Conservation (phyloP, 176 grass and related monocot species). For the Raddia guianensis region DNA sequence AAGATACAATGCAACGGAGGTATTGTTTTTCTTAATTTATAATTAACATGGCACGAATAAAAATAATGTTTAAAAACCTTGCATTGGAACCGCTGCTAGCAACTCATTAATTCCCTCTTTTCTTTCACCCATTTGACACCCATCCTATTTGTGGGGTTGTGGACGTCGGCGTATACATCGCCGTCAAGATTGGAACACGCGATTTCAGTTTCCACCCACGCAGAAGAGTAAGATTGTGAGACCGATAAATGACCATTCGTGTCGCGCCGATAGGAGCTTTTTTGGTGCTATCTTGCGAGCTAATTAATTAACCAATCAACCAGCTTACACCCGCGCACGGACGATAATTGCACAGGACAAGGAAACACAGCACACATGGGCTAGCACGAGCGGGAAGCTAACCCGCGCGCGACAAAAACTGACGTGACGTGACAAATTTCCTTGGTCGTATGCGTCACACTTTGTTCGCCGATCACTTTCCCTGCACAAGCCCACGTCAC, state of each 20-base stretch:
- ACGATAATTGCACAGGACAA: background rate
- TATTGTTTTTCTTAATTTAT: too few species aligned
- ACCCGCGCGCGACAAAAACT: too few species aligned
- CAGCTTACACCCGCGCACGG: background rate
- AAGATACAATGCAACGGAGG: too few species aligned
- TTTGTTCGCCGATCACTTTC: slow-evolving; percentile 43
- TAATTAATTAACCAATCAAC: background rate
- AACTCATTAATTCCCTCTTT: too few species aligned
- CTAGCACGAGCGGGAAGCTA: background rate
- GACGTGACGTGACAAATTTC: background rate
- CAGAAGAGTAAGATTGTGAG: background rate
- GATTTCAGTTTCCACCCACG: background rate
- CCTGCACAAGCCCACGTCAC: background rate
- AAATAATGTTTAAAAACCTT: too few species aligned
- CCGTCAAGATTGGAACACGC: background rate
- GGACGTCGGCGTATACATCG: background rate
- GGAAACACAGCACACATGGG: background rate
- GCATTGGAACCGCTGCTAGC: too few species aligned
- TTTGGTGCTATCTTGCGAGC: background rate
- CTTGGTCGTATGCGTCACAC: slow-evolving; percentile 1
- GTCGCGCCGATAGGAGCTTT: background rate
- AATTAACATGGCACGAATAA: too few species aligned
- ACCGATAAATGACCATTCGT: background rate
- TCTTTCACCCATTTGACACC: too few species aligned
- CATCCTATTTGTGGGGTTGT: too few species aligned